Conservation (phyloP, 2,329 filamentous ascomycete species). For the Aspergillus sp. region DNA sequence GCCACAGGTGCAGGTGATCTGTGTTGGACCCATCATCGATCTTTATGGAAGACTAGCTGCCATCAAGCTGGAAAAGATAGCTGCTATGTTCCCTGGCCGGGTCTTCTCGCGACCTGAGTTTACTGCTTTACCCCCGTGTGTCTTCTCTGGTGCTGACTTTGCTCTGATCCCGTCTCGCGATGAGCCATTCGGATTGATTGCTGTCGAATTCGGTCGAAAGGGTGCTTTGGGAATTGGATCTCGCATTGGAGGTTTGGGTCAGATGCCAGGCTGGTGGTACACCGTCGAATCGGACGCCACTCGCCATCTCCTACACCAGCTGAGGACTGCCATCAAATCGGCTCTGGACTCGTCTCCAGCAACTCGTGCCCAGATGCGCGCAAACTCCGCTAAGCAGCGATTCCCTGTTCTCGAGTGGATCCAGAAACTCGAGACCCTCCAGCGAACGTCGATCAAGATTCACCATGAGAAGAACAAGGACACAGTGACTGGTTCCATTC, state of each 20-base stretch:
- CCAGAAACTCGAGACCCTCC: constrained; percentile 62
- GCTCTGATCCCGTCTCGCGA: constrained; percentile 67
- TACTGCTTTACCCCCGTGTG: constrained; percentile 63
- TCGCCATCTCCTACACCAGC: constrained; percentile 63
- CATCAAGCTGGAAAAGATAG: constrained; percentile 62
- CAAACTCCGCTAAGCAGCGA: constrained; percentile 63
- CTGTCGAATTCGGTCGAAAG: constrained; percentile 68
- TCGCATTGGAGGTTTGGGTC: constrained; percentile 64
- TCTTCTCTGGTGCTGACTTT: constrained; percentile 68
- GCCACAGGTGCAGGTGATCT: constrained; percentile 61
- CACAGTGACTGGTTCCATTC: constrained; percentile 7
- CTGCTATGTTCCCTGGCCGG: constrained; percentile 64
- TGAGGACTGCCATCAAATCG: constrained; percentile 61
- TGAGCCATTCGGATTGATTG: constrained; percentile 68
- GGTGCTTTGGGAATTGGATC: constrained; percentile 67
- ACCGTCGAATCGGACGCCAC: constrained; percentile 66
- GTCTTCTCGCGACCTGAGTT: constrained; percentile 70
- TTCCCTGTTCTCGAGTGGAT: constrained; percentile 69
- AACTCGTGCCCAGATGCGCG: constrained; percentile 62
- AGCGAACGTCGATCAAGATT: constrained; percentile 60
- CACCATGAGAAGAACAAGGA: constrained; percentile 46
- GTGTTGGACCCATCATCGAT: constrained; percentile 65
- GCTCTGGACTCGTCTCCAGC: constrained; percentile 59
- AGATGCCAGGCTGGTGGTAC: constrained; percentile 73
- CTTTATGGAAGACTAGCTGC: constrained; percentile 68